Conservation (phyloP, 1,284 basidiomycete genomes). For the Sanghuangporus sanghuang region DNA sequence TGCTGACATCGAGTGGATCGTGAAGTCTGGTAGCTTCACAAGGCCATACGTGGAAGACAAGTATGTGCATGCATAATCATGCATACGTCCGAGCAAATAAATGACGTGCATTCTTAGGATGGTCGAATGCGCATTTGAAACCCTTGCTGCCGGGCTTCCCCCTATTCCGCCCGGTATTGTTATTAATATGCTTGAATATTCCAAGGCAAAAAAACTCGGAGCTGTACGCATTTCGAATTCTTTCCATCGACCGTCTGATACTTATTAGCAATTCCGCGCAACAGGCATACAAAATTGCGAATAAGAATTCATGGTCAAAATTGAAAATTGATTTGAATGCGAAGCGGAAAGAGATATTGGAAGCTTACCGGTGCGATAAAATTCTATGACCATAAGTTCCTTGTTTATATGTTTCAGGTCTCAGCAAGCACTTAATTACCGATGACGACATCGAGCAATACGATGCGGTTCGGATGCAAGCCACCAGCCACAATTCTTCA, state of each 20-base stretch:
- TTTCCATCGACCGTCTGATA: neutral
- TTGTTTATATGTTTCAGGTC: no score
- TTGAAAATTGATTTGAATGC: neutral
- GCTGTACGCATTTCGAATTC: neutral
- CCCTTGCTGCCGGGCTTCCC: neutral
- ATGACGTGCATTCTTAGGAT: neutral
- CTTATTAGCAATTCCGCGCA: neutral
- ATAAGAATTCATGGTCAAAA: neutral
- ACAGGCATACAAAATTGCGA: neutral
- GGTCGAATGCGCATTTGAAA: neutral
- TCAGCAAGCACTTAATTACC: no score
- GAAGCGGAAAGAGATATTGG: neutral
- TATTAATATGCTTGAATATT: neutral
- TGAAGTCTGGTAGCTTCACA: no score
- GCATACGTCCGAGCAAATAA: no score
- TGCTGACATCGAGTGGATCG: no score
- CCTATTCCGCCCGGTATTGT: neutral
- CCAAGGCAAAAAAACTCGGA: neutral
- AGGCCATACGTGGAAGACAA: no score
- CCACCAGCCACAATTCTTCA: no score
- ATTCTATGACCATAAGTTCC: no score
- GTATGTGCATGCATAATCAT: no score
- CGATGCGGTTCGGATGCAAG: no score
- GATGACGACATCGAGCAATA: no score
- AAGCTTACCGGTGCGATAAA: neutral